A percentile compares a stretch with the other conserved stretches of the same genome.
phyloP scores from a whole-genome alignment of 1,139 yeast genomes.

The Suhomyces atakaporum region DNA sequence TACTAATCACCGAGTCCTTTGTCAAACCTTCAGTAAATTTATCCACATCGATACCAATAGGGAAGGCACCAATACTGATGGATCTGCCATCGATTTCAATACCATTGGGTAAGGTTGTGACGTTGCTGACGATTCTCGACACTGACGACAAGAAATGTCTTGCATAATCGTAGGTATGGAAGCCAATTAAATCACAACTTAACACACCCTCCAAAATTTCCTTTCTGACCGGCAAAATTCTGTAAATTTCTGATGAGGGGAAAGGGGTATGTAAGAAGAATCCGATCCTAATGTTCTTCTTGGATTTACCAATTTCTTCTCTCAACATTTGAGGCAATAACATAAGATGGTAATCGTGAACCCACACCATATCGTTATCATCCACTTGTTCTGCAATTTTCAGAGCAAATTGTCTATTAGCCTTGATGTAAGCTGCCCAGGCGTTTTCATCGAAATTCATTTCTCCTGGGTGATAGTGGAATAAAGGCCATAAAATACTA shows the following conservation, averaged over 20 bases:
- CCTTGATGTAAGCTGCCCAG: conserved; percentile 97
- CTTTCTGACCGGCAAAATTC: conserved; percentile 92
- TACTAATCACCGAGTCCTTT: conserved; percentile 58
- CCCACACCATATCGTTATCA: conserved; percentile 93
- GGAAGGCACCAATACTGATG: conserved; percentile 93
- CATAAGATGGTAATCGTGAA: conserved; percentile 97
- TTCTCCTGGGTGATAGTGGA: conserved; percentile 99
- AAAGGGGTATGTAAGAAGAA: conserved; percentile 97
- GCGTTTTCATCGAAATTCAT: conserved; percentile 97
- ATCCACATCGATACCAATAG: conserved; percentile 96
- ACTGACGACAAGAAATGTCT: conserved; percentile 93
- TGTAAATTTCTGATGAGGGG: conserved; percentile 94
- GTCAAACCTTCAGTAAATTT: conserved; percentile 81
- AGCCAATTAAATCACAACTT: conserved; percentile 93
- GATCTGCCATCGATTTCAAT: conserved; percentile 75
- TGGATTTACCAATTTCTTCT: conserved; percentile 51
- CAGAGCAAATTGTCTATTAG: conserved; percentile 80
- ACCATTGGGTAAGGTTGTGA: conserved; percentile 88
- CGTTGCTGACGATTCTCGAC: conserved; percentile 72
- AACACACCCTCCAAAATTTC: conserved; percentile 91
- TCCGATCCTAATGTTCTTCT: conserved; percentile 73
- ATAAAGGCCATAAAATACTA: conserved; percentile 92
- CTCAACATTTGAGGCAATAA: conserved; percentile 88
- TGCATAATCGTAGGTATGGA: conserved; percentile 99
- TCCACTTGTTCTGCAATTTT: conserved; percentile 69